Base-by-base conservation (phyloP, 2,329 filamentous ascomycete genomes). In the Monilinia polystroma region DNA sequence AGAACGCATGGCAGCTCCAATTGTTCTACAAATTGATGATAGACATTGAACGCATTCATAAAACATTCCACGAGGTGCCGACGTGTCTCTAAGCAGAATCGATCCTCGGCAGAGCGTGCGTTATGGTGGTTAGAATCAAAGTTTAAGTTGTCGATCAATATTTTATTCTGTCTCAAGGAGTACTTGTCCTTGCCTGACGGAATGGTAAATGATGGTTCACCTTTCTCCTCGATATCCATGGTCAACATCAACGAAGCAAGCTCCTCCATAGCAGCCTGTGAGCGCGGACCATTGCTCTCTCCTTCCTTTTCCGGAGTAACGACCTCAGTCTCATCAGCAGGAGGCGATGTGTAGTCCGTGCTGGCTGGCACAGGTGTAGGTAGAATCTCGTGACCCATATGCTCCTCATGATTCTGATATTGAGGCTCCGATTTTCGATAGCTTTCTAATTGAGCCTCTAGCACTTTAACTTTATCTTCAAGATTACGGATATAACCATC, bases 1-100 rank as follows among this genome's bases (percentile, higher is more conserved):
- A 59, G 18, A 47, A 59, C 20, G 18, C 10, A 47, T 4, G 43
- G 41, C 18, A 59, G 8, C 41, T 59, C 41, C 32, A 10, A 41
- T n/a, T 59, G 41, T 59, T 59, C 56, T 59, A 59, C n/a, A 23
- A 59, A 59, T 8, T 59, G 56, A 59, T 59, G 56, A n/a, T 32
- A 59, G 5, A 59, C n/a, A 47, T 59, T 59, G 56, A 59, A 59
- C 14, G 26, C 18, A 47, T 26, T 45, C 56, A 32, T 47, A 18
- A 47, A 59, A 32, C 41, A 47, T 35, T 59, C 56, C 32, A 59
- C 41, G 11, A 59, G 16, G 11, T 59, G 41, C 12, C 10, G 43
- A 45, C 23, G 23, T 8, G 23, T 47, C 29, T 59, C 26, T 4
- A 26, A 14, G 18, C 32, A 26, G 18, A 32, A 59, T 47, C 26